Evolutionary conservation across 441 rosid species (phyloP), one percentile per base, ranked within the genome.

Genomic region (Pelargonium citronellum): DNA sequence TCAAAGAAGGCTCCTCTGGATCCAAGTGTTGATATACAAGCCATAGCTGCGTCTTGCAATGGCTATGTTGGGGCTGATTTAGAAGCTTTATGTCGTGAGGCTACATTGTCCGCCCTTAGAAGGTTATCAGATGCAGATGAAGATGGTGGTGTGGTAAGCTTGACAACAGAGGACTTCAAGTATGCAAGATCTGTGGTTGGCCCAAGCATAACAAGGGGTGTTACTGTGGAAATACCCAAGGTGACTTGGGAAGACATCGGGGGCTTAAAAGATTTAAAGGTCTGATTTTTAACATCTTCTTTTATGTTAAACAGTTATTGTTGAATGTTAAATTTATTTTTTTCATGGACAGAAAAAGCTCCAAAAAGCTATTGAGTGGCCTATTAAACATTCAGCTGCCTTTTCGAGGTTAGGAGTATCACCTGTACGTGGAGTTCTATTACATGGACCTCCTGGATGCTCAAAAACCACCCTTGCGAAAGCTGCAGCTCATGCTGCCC

Each of bases 381-480:
- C 99, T 41, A 87, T 94, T 65, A 94, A 86, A 81, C 90, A 90
- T 80, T 78, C 92, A 46, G 83, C 78, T 71, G 87, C 88, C 66
- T 89, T 90, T 85, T 78, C 75, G 1, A 87, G 89, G 79, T 41
- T 91, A 81, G 96, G 96, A 46, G 84, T 90, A 85, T 85, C 92
- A 22, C 97, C 99, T 2, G 71, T 90, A 71, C 90, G 89, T 69
- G 96, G 99, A 67, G 85, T 87, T 68, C 96, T 94, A 71, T 81
- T 94, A 53, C 96, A 94, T 80, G 99, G 96, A 79, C 97, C 96
- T 74, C 97, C 99, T 7, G 97, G 99, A 74, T 94, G 99, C 85
- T 94, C 96, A 24, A 94, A 94, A 85, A 91, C 96, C 19, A 94
- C 96, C 64, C 96, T 94, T 71, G 96, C 96, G 27, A 94, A 91